Evolutionary conservation across 768 basidiomycete genomes (phyloP).

Genomic region (Nevesoporus exiguus): DNA sequence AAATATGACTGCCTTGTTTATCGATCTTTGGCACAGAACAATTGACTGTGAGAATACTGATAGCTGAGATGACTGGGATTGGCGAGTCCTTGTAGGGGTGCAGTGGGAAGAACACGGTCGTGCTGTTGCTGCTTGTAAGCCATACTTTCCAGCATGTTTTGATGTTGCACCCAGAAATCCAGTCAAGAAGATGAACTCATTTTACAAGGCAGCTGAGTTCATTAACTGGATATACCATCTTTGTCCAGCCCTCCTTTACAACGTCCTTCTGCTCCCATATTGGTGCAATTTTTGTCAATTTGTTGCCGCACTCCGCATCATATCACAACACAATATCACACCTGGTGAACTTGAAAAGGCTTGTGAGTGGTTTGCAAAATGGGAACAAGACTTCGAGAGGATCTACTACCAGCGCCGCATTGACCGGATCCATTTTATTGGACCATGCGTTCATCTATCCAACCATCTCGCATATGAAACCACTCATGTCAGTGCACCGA

Average conservation of each 20-base stretch:
- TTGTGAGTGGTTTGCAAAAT: not conserved
- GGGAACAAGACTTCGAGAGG: not conserved
- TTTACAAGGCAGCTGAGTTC: not conserved
- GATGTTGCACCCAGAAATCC: not conserved
- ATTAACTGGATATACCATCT: not conserved
- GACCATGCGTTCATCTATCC: not conserved
- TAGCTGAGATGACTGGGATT: not conserved
- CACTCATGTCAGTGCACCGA: not conserved
- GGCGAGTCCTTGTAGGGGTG: not conserved
- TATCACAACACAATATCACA: not conserved
- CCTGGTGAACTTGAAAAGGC: not conserved
- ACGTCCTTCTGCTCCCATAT: not conserved
- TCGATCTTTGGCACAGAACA: not conserved
- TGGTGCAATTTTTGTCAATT: slow-evolving; percentile 6
- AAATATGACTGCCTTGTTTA: not conserved
- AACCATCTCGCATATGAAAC: not conserved
- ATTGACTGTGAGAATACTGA: not conserved
- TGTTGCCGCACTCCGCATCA: not conserved
- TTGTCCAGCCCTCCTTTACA: not conserved
- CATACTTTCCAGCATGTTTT: not conserved
- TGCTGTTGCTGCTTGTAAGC: not conserved
- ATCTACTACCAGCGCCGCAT: not conserved
- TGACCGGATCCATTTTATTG: not conserved
- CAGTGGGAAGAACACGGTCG: not conserved
- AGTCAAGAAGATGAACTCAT: not conserved